Evolutionary conservation across 768 basidiomycete genomes (phyloP), one percentile per base, ranked within the genome.

Genomic region (Podaxis sp.): DNA sequence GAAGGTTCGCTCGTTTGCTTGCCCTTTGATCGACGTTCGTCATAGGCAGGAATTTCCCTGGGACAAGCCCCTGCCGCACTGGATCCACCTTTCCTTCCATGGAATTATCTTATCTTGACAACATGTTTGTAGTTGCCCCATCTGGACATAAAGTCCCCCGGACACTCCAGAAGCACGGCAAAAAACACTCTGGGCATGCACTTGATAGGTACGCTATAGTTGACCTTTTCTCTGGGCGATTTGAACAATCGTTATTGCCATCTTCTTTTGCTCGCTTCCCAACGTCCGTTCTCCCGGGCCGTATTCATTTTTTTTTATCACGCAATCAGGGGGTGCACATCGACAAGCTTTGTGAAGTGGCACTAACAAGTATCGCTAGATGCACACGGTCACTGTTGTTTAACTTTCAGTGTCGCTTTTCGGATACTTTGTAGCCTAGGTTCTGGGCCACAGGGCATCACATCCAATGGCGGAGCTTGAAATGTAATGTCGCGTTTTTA

Each of bases 401-500:
- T 10, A 21, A 25, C 40, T 14, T 48, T 27, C 21, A 3, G 47
- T 18, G 21, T 27, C n/a, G 4, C 18, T 23, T 48, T 48, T 25
- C n/a, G 25, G 47, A 27, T 23, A 38, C 48, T 35, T 36, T 14
- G 44, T 13, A 47, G 23, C 11, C 21, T 27, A 37, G 18, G 5
- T 23, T 50, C 48, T 32, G 36, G 57, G 48, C 25, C 27, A 5
- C 21, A 48, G 37, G 25, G 59, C 27, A 51, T 38, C 59, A 61
- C 44, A 40, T 21, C 21, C 51, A 53, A 61, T 37, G 32, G 32
- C 51, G 59, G 18, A 21, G 59, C 51, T 32, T 21, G 11, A 38
- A 28, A 55, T 5, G 58, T 61, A 61, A 61, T 55, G 44, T 14
- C 60, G 35, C 35, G 18, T 55, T 54, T 61, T 14, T 55, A 11